Evolutionary conservation across 2,329 filamentous ascomycete genomes (phyloP).

Genomic region (Arthroderma sp.): DNA sequence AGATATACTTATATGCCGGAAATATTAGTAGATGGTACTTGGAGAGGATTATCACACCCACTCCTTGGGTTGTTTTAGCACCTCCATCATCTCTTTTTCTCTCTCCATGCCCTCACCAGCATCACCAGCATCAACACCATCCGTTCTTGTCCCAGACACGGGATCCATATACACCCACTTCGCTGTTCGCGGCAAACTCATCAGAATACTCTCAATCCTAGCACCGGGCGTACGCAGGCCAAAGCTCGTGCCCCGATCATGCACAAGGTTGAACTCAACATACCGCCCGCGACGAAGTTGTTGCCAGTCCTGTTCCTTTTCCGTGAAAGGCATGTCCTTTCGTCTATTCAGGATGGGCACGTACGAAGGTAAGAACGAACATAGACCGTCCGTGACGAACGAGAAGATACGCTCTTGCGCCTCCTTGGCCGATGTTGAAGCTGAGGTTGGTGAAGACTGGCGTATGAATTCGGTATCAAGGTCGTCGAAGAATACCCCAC

Average conservation of each 20-base stretch:
- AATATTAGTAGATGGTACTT: background rate
- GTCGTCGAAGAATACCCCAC: conserved; percentile 98
- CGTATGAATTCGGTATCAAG: conserved; percentile 51
- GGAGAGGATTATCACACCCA: conserved; percentile 39
- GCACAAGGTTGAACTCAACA: conserved; percentile 96
- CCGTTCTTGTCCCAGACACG: conserved; percentile 34
- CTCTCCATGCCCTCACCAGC: conserved; percentile 23
- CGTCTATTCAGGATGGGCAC: conserved; percentile 75
- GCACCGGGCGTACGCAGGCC: conserved; percentile 86
- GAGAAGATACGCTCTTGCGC: conserved; percentile 82
- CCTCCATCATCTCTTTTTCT: conserved; percentile 71
- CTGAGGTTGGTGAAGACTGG: conserved; percentile 17
- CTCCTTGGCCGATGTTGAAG: conserved; percentile 48
- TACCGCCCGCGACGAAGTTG: conserved; percentile 89
- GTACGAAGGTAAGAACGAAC: conserved; percentile 81
- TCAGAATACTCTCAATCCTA: conserved; percentile 89
- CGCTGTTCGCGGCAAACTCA: conserved; percentile 89
- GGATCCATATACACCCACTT: conserved; percentile 91
- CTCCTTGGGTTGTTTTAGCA: conserved; percentile 49
- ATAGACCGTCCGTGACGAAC: conserved; percentile 74
- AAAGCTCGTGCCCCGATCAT: conserved; percentile 90
- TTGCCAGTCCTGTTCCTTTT: conserved; percentile 88
- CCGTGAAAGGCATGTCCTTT: conserved; percentile 83
- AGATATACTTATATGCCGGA: background rate
- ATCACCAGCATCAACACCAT: conserved; percentile 46